Conservation (phyloP, 441 rosid genomes). For the Brassica balearica region DNA sequence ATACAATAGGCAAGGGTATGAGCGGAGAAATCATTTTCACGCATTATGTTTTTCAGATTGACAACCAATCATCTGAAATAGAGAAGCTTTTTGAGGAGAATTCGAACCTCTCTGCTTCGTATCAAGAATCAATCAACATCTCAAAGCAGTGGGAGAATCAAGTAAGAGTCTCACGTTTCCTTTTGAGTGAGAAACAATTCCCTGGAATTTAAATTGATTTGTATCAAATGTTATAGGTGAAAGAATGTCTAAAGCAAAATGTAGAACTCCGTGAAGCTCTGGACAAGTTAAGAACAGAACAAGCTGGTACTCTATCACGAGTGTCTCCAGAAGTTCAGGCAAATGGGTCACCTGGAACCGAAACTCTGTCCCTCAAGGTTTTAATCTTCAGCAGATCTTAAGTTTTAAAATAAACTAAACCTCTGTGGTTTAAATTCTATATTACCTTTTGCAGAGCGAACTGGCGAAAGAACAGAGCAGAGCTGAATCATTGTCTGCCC, state of each 20-base stretch:
- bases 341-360: constrained; percentile 50
- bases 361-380: constrained; percentile 78
- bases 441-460: constrained; percentile 56
- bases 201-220: constrained; percentile 1
- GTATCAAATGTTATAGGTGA: constrained; percentile 57
- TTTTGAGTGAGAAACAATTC: not conserved
- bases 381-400: constrained; percentile 17
- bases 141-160: constrained; percentile 93
- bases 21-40: not conserved
- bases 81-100: constrained; percentile 95
- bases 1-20: not conserved
- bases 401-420: too few relatives aligned
- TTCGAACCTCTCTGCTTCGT: constrained; percentile 67
- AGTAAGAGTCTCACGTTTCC: constrained; percentile 51
- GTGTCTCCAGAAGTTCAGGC: constrained; percentile 41
- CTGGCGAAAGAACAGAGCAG: constrained; percentile 85
- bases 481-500: constrained; percentile 85
- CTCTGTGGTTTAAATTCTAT: too few relatives aligned
- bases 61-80: constrained; percentile 94
- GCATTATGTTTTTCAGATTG: constrained; percentile 64
- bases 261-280: constrained; percentile 78
- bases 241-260: constrained; percentile 87
- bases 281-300: constrained; percentile 78
- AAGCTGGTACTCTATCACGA: constrained; percentile 46
- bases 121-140: constrained; percentile 68